Base-by-base conservation (phyloP, 192 early-diverging fungal genomes). In the Coemansia sp. region DNA sequence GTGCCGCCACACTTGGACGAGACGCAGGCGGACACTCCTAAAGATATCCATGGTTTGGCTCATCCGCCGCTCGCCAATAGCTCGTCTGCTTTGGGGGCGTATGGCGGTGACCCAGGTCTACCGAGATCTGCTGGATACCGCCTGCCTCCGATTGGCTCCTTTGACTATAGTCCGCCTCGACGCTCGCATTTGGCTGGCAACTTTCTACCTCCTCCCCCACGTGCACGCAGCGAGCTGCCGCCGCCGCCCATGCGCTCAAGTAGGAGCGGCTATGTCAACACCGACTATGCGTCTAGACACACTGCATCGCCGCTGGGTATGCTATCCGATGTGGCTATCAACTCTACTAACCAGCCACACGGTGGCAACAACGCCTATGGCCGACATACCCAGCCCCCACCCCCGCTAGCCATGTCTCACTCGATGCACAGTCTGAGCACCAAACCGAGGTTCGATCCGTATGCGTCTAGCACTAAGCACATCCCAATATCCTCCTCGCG, bases 401-500 rank as follows among this genome's bases (percentile, higher is more conserved):
- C 65, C 4, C 20, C 8, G 13, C 25, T 26, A 14, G 23, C 25
- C 48, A 52, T 52, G 11, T 23, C 42, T 9, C 21, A 39, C 23
- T 53, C 36, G 13, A 41, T 42, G 18, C 56, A 36, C 42, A 58
- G 38, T 18, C 18, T 39, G 21, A 13, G 12, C 23, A 25, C 58
- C 3, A 36, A 36, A 20, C 1, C 12, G 12, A 36, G 58, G 36
- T 35, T 23, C 14, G 48, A 52, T 12, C 23, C 23, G 13, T 52
- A 26, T 23, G 48, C 25, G 5, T 52, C 48, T 5, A 52, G 23
- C 5, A 25, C 48, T 23, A 52, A 52, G n/a, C 48, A 52, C 9
- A 59, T 59, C 10, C 65, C 65, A 23, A 18, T 66, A 10, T 66
- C 66, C 1, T 36, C 66, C 9, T 50, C 66, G 12, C 66, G 66